phyloP scores from a whole-genome alignment of 1,284 basidiomycete species.

The Ustilago tritici region DNA sequence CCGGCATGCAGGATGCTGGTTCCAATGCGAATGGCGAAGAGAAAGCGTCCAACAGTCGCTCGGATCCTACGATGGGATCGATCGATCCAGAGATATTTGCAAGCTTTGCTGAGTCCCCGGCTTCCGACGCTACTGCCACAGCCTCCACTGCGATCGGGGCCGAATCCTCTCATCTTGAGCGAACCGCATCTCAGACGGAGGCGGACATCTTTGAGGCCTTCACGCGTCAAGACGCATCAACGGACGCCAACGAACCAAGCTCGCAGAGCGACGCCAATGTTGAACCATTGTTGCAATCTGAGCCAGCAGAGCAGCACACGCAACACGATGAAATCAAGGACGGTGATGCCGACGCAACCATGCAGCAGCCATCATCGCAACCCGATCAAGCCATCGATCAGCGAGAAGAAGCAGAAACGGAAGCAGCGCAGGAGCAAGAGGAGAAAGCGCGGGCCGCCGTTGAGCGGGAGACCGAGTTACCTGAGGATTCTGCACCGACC shows the following conservation, averaged over 20 bases:
- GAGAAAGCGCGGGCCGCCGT: neutral
- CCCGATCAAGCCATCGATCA: neutral
- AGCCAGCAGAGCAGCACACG: neutral
- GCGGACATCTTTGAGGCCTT: conserved; percentile 34
- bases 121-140: neutral
- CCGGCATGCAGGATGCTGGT: conserved; percentile 21
- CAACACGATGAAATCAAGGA: neutral
- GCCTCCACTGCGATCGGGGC: neutral
- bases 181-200: conserved; percentile 13
- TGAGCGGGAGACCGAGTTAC: neutral
- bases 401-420: neutral
- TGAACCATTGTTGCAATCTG: neutral
- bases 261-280: conserved; percentile 2
- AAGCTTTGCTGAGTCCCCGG: neutral
- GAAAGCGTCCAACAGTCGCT: neutral
- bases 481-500: neutral
- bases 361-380: neutral
- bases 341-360: neutral
- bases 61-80: neutral
- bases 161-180: neutral
- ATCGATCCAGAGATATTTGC: conserved; percentile 39
- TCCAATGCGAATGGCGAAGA: neutral
- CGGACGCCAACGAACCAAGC: conserved; percentile 2
- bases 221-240: conserved; percentile 25
- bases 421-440: neutral